These are phyloP conservation scores for Dysphania ambrosioides DNA, from an alignment of 148 eudicot genomes.

Conservation along the genomic window DNA sequence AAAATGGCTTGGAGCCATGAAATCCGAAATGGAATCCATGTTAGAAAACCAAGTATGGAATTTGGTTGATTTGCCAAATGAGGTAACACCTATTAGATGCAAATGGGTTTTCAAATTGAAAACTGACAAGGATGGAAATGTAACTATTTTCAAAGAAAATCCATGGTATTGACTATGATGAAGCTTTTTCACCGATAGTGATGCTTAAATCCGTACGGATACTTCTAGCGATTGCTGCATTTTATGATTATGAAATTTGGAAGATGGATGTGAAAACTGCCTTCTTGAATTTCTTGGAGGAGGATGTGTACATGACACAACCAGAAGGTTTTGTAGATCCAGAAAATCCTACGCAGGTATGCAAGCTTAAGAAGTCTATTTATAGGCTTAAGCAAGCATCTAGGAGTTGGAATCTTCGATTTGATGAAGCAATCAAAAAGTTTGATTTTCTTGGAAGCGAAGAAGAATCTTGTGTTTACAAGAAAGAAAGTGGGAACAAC, in stretches of 20 bases:
- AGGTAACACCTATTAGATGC: not conserved
- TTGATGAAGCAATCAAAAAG: no score
- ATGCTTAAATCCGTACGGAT: not conserved
- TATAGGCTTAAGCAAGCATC: no score
- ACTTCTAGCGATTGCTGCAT: not conserved
- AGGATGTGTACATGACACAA: not conserved
- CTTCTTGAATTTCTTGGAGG: no score
- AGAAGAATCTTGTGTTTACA: no score
- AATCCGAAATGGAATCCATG: constrained; percentile 4
- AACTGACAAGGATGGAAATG: not conserved
- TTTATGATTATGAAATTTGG: constrained; percentile 10
- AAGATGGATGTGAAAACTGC: no score
- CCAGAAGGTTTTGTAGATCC: not conserved
- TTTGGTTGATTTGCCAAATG: not conserved
- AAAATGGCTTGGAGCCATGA: not conserved
- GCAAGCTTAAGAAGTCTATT: no score
- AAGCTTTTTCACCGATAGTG: not conserved
- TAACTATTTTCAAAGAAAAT: not conserved
- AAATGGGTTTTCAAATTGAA: constrained; percentile 1
- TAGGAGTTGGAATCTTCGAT: no score
- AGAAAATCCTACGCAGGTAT: not conserved
- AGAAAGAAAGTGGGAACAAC: no score
- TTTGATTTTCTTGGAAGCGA: no score
- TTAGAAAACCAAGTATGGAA: not conserved
- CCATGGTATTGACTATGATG: no score